Conservation (phyloP, 306 rosid species). For the Lablab purpureus region DNA sequence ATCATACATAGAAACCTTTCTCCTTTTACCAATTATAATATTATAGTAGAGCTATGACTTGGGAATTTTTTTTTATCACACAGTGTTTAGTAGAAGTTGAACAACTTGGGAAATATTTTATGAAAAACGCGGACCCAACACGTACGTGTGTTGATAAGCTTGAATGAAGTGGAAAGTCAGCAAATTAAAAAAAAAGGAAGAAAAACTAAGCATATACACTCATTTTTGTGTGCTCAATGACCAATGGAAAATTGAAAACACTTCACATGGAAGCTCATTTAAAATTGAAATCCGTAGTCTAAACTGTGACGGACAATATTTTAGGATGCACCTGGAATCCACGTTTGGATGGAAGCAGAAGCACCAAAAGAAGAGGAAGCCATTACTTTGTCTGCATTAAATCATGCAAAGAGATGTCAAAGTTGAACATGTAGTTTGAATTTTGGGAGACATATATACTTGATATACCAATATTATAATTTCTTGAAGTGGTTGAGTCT, state of each 20-base stretch:
- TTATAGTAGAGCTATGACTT: constrained; percentile 4
- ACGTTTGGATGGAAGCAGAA: constrained; percentile 41
- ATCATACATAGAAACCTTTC: not conserved
- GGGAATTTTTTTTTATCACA: not conserved
- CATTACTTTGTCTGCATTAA: constrained; percentile 33
- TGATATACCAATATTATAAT: constrained; percentile 30
- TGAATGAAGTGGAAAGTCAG: constrained; percentile 37
- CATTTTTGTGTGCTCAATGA: constrained; percentile 7
- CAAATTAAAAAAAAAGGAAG: constrained; percentile 31
- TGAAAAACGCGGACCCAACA: not conserved
- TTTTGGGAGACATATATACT: constrained; percentile 45
- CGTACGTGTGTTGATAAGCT: constrained; percentile 19
- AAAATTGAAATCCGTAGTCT: not conserved
- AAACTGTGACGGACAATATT: constrained; percentile 11
- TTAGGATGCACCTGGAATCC: constrained; percentile 20
- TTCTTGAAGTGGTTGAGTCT: constrained; percentile 32
- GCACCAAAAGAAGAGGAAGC: constrained; percentile 24
- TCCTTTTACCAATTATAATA: constrained; percentile 11
- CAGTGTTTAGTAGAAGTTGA: constrained; percentile 26
- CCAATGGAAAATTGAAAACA: constrained; percentile 25
- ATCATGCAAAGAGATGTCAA: constrained; percentile 24
- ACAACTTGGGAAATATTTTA: constrained; percentile 10
- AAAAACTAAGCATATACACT: constrained; percentile 10
- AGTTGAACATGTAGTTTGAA: constrained; percentile 41
- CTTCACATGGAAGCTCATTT: constrained; percentile 37